Percentiles rank a stretch among this genome's conserved stretches.
These are phyloP conservation scores for Shiraia bambusicola DNA, from an alignment of 2,329 filamentous ascomycete species.

Conservation along the genomic window DNA sequence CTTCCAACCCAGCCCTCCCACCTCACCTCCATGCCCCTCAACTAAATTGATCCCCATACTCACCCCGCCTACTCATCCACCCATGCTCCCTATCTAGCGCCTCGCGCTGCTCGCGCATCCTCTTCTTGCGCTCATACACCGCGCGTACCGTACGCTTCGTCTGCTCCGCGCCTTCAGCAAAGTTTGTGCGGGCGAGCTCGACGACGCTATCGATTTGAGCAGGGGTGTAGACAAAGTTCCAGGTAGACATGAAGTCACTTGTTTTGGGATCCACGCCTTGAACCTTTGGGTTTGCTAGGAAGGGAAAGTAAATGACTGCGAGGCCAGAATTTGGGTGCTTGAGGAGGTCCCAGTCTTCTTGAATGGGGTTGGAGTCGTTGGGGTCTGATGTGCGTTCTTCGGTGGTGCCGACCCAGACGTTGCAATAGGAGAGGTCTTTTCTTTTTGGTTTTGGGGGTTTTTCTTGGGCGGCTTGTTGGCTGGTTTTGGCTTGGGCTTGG, in stretches of 20 bases:
- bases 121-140: conserved; percentile 91
- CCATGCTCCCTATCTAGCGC: conserved; percentile 42
- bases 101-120: conserved; percentile 58
- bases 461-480: conserved; percentile 59
- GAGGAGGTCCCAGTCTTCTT: conserved; percentile 67
- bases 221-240: conserved; percentile 96
- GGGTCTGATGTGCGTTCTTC: conserved; percentile 65
- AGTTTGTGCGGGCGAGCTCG: conserved; percentile 81
- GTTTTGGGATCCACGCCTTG: conserved; percentile 79
- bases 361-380: conserved; percentile 58
- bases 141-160: conserved; percentile 78
- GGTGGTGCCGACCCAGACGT: conserved; percentile 88
- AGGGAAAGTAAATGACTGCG: conserved; percentile 85
- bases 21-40: conserved; percentile 27
- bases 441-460: conserved; percentile 23
- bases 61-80: conserved; percentile 53
- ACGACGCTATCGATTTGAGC: conserved; percentile 87
- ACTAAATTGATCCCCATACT: conserved; percentile 65
- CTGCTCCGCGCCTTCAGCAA: conserved; percentile 75
- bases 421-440: conserved; percentile 78
- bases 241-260: conserved; percentile 87
- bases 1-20: neutral
- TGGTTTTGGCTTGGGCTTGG: conserved; percentile 63
- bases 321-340: conserved; percentile 80
- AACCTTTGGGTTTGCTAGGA: conserved; percentile 78